These are phyloP conservation scores for Yamadazyma philogaea DNA, from an alignment of 805 yeast genomes.

Conservation along the genomic window DNA sequence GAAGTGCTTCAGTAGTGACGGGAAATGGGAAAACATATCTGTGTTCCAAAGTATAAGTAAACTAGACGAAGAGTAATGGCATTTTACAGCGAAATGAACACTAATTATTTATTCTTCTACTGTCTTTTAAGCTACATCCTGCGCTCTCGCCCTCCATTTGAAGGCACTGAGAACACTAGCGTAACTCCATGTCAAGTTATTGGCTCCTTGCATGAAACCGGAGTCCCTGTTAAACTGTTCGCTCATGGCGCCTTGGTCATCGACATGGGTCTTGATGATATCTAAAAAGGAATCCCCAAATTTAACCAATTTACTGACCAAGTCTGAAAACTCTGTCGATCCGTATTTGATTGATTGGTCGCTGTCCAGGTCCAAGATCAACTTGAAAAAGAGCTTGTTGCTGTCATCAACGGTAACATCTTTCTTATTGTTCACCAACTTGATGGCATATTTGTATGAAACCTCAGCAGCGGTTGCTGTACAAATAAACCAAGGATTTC, in stretches of 20 bases:
- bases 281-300: constrained; percentile 68
- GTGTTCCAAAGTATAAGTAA: constrained; percentile 38
- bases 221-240: constrained; percentile 82
- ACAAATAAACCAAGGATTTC: constrained; percentile 91
- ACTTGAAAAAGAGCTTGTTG: constrained; percentile 27
- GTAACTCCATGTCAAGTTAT: constrained; percentile 87
- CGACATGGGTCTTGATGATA: constrained; percentile 57
- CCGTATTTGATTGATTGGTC: constrained; percentile 30
- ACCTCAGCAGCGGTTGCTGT: constrained; percentile 69
- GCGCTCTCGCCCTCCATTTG: constrained; percentile 49
- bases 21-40: constrained; percentile 28
- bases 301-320: constrained; percentile 45
- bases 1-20: constrained; percentile 24
- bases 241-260: constrained; percentile 68
- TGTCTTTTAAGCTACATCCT: background rate
- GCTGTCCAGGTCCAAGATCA: constrained; percentile 25
- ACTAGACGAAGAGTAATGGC: constrained; percentile 21
- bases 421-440: constrained; percentile 32
- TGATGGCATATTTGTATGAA: constrained; percentile 52
- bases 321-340: constrained; percentile 43
- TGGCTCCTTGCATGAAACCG: constrained; percentile 89
- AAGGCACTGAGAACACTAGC: constrained; percentile 70
- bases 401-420: constrained; percentile 43
- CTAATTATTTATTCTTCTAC: background rate
- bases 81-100: background rate